phyloP scores from a whole-genome alignment of 83 land plant genomes.

The Isoetes engelmannii region DNA sequence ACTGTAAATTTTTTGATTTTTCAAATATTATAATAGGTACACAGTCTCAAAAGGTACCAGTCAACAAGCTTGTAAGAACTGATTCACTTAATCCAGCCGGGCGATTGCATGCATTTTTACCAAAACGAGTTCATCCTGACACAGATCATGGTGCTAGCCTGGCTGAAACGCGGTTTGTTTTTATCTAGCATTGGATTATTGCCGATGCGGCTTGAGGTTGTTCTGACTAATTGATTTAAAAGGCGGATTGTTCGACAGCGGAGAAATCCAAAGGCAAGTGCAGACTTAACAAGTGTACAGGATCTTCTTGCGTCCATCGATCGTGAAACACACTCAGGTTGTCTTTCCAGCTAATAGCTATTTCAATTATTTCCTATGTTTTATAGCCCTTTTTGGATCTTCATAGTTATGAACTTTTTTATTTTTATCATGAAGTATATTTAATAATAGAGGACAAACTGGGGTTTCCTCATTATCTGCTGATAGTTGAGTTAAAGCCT shows the following conservation, averaged over 20 bases:
- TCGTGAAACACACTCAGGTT: slow-evolving; percentile 70
- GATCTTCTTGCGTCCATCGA: slow-evolving; percentile 67
- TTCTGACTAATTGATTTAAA: slow-evolving; percentile 1
- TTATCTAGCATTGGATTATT: neutral
- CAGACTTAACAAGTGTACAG: slow-evolving; percentile 77
- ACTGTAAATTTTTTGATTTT: neutral
- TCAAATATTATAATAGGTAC: slow-evolving; percentile 24
- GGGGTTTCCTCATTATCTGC: too few species aligned
- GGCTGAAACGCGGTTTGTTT: slow-evolving; percentile 54
- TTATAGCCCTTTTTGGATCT: too few species aligned
- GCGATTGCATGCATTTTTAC: slow-evolving; percentile 81
- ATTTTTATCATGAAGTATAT: too few species aligned
- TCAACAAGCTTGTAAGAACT: slow-evolving; percentile 67
- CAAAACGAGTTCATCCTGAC: slow-evolving; percentile 31
- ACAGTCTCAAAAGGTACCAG: slow-evolving; percentile 69
- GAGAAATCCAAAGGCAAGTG: slow-evolving; percentile 76
- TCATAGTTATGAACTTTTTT: too few species aligned
- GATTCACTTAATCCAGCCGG: slow-evolving; percentile 87
- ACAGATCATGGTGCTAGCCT: slow-evolving; percentile 38
- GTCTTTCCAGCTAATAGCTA: neutral
- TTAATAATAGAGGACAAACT: too few species aligned
- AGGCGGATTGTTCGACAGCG: slow-evolving; percentile 78
- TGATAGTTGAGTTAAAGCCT: too few species aligned
- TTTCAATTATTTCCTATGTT: too few species aligned
- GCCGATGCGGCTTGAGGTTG: neutral